Evolutionary conservation across 108 stramenopile genomes (phyloP), one percentile per base, ranked within the genome.

Genomic region (Aurantiochytrium sp.): DNA sequence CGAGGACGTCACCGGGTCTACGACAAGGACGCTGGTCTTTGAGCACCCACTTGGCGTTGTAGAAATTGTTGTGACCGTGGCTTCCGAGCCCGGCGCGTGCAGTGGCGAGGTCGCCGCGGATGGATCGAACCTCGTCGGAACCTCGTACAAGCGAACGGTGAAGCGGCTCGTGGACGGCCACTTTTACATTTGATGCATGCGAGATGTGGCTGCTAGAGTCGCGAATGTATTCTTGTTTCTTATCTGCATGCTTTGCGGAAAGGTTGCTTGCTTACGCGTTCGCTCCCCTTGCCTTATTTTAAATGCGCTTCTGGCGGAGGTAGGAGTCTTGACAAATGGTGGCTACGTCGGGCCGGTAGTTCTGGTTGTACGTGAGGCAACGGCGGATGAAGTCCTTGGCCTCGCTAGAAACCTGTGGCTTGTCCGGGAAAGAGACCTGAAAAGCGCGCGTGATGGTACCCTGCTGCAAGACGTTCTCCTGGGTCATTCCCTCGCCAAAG

Each of bases 401-500:
- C 31, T 94, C 96, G 34, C 95, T 92, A 4, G 97, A 97, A 2
- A 99, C 94, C 0, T 68, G 48, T 6, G 96, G 94, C 68, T 90
- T 93, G 0, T 94, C 89, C 4, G 98, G 98, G 87, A 99, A 98
- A 27, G 93, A 88, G 21, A 98, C 98, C 86, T 95, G 91, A 36
- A 93, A 93, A 21, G 98, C 98, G 87, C 97, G 95, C 54, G 97
- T 91, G 95, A 99, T 99, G 10, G 95, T 95, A 54, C 95, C 88
- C 59, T 98, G 95, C 31, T 90, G 88, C 69, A 97, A 88, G 32
- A 99, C 87, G 30, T 92, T 88, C 87, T 99, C 98, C 91, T 99
- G 99, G 19, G 96, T 94, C 88, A 95, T 93, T 2, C 99, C 99
- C 87, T 99, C 98, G 36, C 99, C 99, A 91, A 99, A 99, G 27